These are phyloP conservation scores for Hibiscus mutabilis DNA, from an alignment of 345 rosid species.

Conservation along the genomic window DNA sequence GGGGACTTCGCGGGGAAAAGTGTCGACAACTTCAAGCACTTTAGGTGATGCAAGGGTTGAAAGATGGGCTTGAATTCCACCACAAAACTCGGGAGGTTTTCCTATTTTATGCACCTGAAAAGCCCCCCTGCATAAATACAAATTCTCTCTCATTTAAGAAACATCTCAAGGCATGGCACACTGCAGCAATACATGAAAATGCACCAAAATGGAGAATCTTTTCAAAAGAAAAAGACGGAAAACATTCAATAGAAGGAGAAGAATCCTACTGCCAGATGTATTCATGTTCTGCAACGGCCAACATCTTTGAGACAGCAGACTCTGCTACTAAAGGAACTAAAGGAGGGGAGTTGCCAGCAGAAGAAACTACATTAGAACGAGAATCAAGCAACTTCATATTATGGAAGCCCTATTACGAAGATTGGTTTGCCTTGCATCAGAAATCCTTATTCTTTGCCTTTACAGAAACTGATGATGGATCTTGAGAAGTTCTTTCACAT, in stretches of 20 bases:
- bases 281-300: slow-evolving; percentile 73
- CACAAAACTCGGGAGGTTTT: slow-evolving; percentile 34
- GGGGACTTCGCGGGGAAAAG: slow-evolving; percentile 45
- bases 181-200: neutral
- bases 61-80: slow-evolving; percentile 83
- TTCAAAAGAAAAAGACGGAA: neutral
- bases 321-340: too few relatives aligned
- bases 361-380: slow-evolving; percentile 23
- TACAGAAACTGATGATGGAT: slow-evolving; percentile 35
- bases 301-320: slow-evolving; percentile 28
- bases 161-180: neutral
- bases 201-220: neutral
- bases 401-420: slow-evolving; percentile 34
- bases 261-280: slow-evolving; percentile 84
- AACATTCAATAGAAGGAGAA: slow-evolving; percentile 11
- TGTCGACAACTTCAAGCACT: slow-evolving; percentile 55
- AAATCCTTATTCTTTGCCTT: slow-evolving; percentile 29
- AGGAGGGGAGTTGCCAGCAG: too few relatives aligned
- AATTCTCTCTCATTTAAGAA: slow-evolving; percentile 6
- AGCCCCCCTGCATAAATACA: slow-evolving; percentile 51
- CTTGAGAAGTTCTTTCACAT: slow-evolving; percentile 39
- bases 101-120: slow-evolving; percentile 64
- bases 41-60: slow-evolving; percentile 67
- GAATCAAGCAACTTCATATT: slow-evolving; percentile 34
- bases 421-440: slow-evolving; percentile 27